phyloP scores from a whole-genome alignment of 2,329 filamentous ascomycete genomes.

The Colletotrichum tamarilloi region DNA sequence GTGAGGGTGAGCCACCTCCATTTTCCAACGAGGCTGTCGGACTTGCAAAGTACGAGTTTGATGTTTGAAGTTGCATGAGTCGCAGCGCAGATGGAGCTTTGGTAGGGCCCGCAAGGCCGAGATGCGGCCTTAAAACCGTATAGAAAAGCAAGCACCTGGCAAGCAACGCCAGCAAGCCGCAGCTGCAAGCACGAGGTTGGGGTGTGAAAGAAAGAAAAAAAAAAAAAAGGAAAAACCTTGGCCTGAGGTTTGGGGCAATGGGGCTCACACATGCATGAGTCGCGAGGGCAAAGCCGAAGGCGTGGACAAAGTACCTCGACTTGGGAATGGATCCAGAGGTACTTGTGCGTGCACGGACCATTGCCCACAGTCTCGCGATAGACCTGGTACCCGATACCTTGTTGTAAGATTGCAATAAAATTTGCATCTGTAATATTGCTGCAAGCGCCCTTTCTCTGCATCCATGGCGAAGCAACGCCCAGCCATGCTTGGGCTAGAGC shows the following conservation, averaged over 20 bases:
- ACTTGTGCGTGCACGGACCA: conserved; percentile 27
- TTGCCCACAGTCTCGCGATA: background rate
- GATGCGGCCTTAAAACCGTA: conserved; percentile 18
- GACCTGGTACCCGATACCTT: conserved; percentile 29
- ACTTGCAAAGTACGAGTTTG: background rate
- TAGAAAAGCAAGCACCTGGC: background rate
- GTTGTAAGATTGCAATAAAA: conserved; percentile 33
- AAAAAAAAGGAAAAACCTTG: conserved; percentile 9
- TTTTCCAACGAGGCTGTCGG: conserved; percentile 24
- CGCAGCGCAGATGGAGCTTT: conserved; percentile 24
- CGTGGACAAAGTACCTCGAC: conserved; percentile 29
- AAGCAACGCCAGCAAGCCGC: background rate
- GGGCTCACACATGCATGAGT: conserved; percentile 32
- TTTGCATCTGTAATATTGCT: conserved; percentile 32
- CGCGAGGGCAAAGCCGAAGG: conserved; percentile 15
- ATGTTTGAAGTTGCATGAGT: conserved; percentile 35
- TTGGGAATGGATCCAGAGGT: conserved; percentile 15
- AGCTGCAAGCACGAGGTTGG: background rate
- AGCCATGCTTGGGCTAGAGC: background rate
- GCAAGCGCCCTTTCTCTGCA: conserved; percentile 25
- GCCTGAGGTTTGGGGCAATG: conserved; percentile 1
- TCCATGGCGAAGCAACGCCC: conserved; percentile 12
- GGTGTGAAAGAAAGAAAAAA: background rate
- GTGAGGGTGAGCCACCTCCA: background rate
- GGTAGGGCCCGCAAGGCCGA: conserved; percentile 24